Percentiles rank a stretch among this genome's conserved stretches.
Conservation (phyloP, 495 filamentous ascomycete species). For the Xylaria palmicola region DNA sequence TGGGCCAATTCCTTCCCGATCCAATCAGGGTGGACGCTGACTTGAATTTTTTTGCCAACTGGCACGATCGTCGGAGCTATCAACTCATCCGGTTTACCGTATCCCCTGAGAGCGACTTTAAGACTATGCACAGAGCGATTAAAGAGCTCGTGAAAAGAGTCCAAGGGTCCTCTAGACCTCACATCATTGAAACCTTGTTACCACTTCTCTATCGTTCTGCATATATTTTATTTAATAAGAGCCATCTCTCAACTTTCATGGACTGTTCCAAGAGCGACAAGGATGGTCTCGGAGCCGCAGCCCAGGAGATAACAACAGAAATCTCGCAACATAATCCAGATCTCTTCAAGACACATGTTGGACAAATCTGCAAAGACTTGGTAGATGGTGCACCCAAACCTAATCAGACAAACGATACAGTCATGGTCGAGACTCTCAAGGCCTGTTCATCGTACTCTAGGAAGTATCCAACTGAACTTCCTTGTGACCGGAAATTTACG, state of each 20-base stretch:
- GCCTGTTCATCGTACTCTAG: slow-evolving; percentile 87
- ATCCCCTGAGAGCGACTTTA: slow-evolving; percentile 84
- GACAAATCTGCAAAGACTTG: slow-evolving; percentile 84
- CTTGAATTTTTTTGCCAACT: slow-evolving; percentile 86
- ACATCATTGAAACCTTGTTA: slow-evolving; percentile 72
- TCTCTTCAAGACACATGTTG: slow-evolving; percentile 86
- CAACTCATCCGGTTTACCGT: slow-evolving; percentile 84
- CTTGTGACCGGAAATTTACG: slow-evolving; percentile 78
- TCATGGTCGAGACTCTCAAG: slow-evolving; percentile 83
- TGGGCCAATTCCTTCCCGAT: slow-evolving; percentile 76
- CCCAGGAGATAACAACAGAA: slow-evolving; percentile 89
- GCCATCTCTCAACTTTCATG: slow-evolving; percentile 88
- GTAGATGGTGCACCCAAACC: slow-evolving; percentile 73
- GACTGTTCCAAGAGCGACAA: slow-evolving; percentile 80
- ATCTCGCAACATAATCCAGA: slow-evolving; percentile 86
- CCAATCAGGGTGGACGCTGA: slow-evolving; percentile 62
- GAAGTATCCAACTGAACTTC: slow-evolving; percentile 80
- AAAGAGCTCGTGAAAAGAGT: slow-evolving; percentile 85
- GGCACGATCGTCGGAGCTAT: slow-evolving; percentile 87
- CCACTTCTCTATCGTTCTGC: slow-evolving; percentile 83
- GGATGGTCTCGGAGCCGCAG: slow-evolving; percentile 69
- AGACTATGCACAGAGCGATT: slow-evolving; percentile 82
- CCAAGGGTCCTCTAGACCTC: slow-evolving; percentile 50
- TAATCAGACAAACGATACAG: slow-evolving; percentile 60
- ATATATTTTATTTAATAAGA: slow-evolving; percentile 86